Conservation (phyloP, 2,329 filamentous ascomycete species). For the Atkinsonella texensis region DNA sequence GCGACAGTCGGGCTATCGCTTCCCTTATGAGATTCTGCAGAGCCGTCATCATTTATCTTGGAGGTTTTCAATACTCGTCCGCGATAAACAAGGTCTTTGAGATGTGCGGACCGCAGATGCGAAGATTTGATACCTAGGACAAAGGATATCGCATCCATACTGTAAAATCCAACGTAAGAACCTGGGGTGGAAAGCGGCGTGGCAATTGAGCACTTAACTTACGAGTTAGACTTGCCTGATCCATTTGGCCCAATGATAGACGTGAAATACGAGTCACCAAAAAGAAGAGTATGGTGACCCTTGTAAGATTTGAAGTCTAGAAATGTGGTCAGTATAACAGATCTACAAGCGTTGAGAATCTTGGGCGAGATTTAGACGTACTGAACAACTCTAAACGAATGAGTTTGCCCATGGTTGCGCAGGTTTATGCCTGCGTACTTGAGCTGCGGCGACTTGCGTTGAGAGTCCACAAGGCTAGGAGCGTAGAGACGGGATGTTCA, state of each 20-base stretch:
- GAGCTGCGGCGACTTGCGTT: not conserved
- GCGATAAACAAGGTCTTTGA: slow-evolving; percentile 91
- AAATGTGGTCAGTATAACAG: slow-evolving; percentile 6
- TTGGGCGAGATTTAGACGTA: slow-evolving; percentile 30
- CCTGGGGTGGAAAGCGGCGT: not conserved
- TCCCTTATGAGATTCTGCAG: slow-evolving; percentile 51
- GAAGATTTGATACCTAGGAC: slow-evolving; percentile 97
- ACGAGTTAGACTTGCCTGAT: slow-evolving; percentile 98
- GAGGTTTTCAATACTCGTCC: slow-evolving; percentile 86
- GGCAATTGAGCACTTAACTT: slow-evolving; percentile 23
- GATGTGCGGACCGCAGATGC: slow-evolving; percentile 86
- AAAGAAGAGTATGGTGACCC: slow-evolving; percentile 84
- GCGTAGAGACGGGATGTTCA: not conserved
- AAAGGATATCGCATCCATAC: slow-evolving; percentile 99
- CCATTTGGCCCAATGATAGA: slow-evolving; percentile 99
- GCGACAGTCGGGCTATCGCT: slow-evolving; percentile 48
- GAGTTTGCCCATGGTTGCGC: slow-evolving; percentile 77
- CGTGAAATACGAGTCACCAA: slow-evolving; percentile 97
- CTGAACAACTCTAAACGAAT: slow-evolving; percentile 90
- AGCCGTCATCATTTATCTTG: slow-evolving; percentile 84
- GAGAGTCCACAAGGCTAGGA: not conserved
- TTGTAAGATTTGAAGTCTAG: slow-evolving; percentile 99
- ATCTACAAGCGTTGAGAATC: not conserved
- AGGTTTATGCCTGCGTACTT: not conserved
- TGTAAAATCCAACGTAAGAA: slow-evolving; percentile 22